A percentile compares a stretch with the other conserved stretches of the same genome.
Evolutionary conservation across 2,329 filamentous ascomycete genomes (phyloP).

Genomic region (Apiospora sp.): DNA sequence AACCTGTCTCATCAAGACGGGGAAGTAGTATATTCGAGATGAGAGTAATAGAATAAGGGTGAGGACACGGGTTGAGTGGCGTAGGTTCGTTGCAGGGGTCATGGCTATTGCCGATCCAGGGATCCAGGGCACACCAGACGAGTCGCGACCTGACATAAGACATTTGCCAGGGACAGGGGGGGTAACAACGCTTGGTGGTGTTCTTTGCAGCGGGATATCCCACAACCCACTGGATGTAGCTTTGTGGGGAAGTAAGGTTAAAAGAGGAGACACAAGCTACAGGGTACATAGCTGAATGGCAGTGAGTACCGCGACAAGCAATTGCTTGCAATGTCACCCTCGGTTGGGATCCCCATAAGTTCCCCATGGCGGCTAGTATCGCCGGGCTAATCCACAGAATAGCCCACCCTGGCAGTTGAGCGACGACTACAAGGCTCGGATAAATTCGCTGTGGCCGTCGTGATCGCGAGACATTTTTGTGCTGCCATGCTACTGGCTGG

Average conservation of each 20-base stretch:
- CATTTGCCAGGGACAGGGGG: conserved; percentile 17
- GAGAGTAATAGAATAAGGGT: conserved; percentile 22
- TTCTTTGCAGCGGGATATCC: conserved; percentile 21
- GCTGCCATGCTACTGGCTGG: neutral
- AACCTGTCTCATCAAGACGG: conserved; percentile 6
- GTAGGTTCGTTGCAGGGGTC: conserved; percentile 8
- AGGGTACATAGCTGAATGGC: conserved; percentile 12
- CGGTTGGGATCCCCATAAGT: conserved; percentile 18
- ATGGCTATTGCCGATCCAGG: conserved; percentile 14
- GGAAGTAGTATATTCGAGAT: conserved; percentile 24
- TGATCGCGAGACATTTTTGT: neutral
- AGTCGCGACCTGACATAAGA: conserved; percentile 25
- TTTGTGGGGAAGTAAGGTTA: conserved; percentile 19
- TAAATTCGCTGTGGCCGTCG: conserved; percentile 20
- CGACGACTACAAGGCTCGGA: conserved; percentile 14
- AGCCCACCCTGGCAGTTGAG: conserved; percentile 23
- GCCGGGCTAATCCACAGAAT: neutral
- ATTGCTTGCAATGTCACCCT: conserved; percentile 16
- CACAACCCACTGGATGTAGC: conserved; percentile 5
- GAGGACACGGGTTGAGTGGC: conserved; percentile 10
- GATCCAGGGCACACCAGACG: conserved; percentile 11
- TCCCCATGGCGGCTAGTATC: conserved; percentile 22
- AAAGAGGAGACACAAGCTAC: conserved; percentile 12
- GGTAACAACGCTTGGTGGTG: conserved; percentile 1
- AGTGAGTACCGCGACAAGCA: conserved; percentile 5